Base-by-base conservation (phyloP, 306 rosid genomes). In the Pterocarpus macrocarpus region DNA sequence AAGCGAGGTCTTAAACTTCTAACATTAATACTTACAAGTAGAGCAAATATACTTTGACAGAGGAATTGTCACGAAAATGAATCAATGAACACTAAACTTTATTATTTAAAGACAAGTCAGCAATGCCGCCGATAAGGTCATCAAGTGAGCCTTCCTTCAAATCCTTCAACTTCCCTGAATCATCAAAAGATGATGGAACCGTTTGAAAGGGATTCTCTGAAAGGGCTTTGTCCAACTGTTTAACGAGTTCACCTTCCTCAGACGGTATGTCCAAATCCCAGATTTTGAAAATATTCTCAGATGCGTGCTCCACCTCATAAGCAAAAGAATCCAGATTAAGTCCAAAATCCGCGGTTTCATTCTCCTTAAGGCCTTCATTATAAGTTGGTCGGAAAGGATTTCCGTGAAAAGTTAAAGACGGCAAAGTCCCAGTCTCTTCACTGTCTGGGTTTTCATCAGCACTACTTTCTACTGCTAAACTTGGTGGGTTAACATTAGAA, bases 321-420 rank as follows among this genome's bases (percentile, higher is more conserved):
- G 38, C 64, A 1, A 84, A 16, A 62, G 78, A 73, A 70, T 71
- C 78, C 62, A 67, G 43, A 81, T 74, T 8, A 49, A 73, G 47
- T 17, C 80, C 89, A 47, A 35, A 68, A 83, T 80, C 87, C 53
- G 9, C 11, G 17, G 66, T 49, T 49, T 52, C 82, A 17, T 67
- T 61, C 75, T 43, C 85, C 79, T 79, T 69, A 49, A 50, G 2
- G 36, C 81, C 88, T 57, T 90, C 94, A 8, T 45, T 84, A 81
- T 94, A 94, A 67, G 91, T 91, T 34, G 95, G 97, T 80, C 85
- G 82, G 84, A 94, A 91, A 15, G 98, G 97, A 82, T 82, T 89
- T 83, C 89, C 88, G 34, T 16, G 63, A 65, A 86, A 86, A 75
- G 82, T 71, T 67, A 62, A 34, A 12, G 89, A 82, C 52, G 79